Evolutionary conservation across 768 basidiomycete genomes (phyloP), one percentile per base, ranked within the genome.

Genomic region (Trametes meyenii): DNA sequence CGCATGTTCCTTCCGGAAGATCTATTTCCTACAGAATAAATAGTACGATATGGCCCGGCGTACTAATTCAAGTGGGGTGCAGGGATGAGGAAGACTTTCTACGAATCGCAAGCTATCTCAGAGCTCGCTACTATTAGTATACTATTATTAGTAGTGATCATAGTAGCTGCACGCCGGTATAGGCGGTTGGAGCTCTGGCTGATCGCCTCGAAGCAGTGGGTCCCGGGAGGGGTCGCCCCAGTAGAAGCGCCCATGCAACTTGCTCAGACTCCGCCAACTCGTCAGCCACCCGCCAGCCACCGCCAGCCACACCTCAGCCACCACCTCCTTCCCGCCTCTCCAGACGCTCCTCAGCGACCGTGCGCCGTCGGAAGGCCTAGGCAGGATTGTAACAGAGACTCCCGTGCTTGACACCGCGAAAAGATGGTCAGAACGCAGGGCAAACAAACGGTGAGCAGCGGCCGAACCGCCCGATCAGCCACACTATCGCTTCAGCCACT

Each of bases 401-500:
- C 19, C 12, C 36, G 36, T 40, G 44, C 21, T 60, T 44, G 42
- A 21, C 35, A 51, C 13, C n/a, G 11, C 8, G 45, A 42, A 13
- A 51, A 36, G 69, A 72, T 72, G 71, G 70, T 71, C n/a, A 61
- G 69, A 45, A 55, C 66, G 19, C 70, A 71, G 60, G 61, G 62
- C 48, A 72, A 72, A 56, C 71, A 71, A 60, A 69, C 71, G 71
- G 75, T 76, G 69, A 74, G 75, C 70, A 58, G 45, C 45, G 48
- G 62, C 59, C 62, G 57, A 54, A 35, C 29, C 39, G 55, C 38
- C 54, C 59, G 64, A 61, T 61, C 49, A 43, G 55, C 63, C 52
- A 36, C 52, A 64, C 52, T 66, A 51, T 62, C 57, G 62, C 68
- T 71, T 69, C 70, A 73, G 70, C 73, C 70, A 72, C 69, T 60